These are phyloP conservation scores for Tetradesmus obliquus DNA, from an alignment of 139 green algal genomes.

Conservation along the genomic window DNA sequence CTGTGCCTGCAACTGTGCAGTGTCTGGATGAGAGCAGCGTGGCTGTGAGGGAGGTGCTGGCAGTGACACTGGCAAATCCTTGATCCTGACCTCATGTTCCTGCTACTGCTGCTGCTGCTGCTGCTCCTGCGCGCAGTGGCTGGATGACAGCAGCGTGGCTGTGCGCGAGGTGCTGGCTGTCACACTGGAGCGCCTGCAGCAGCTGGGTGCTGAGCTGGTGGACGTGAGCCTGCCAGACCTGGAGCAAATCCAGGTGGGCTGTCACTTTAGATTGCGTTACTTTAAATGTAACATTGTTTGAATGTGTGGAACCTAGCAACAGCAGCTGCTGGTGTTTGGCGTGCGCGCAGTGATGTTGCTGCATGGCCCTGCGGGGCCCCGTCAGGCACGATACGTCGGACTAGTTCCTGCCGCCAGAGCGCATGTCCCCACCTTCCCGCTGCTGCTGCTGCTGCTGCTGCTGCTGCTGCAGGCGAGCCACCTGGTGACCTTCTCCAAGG, in stretches of 20 bases:
- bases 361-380: no score
- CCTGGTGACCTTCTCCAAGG: conserved; percentile 11
- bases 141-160: conserved; percentile 62
- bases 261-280: not conserved
- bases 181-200: conserved; percentile 52
- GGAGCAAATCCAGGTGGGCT: conserved; percentile 7
- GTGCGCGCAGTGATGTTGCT: no score
- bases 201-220: conserved; percentile 59
- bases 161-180: conserved; percentile 64
- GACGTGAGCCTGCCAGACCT: conserved; percentile 72
- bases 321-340: not conserved
- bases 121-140: conserved; percentile 62
- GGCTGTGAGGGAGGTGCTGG: conserved; percentile 66
- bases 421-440: no score
- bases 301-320: no score
- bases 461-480: conserved; percentile 25
- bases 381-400: no score
- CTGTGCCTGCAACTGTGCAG: conserved; percentile 32
- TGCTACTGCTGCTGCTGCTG: not conserved
- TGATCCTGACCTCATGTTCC: no score
- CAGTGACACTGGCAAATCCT: conserved; percentile 35
- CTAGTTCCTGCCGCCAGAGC: no score
- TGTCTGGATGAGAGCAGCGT: conserved; percentile 73
- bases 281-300: no score
- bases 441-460: not conserved